Conservation (phyloP, 2,329 filamentous ascomycete species). For the Pyrenophora graminea region DNA sequence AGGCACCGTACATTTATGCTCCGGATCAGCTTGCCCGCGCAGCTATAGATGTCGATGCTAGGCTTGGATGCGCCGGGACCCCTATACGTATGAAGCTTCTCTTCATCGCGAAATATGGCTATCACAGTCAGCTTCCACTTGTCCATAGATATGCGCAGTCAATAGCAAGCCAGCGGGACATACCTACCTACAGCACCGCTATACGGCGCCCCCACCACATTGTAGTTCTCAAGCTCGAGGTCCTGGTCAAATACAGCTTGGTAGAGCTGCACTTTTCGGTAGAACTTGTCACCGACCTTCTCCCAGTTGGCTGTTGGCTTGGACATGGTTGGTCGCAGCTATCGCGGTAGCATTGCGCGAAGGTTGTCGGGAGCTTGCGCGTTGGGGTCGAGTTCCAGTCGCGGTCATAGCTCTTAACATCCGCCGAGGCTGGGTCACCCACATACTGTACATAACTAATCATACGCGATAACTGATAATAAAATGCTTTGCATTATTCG, state of each 20-base stretch:
- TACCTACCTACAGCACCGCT: constrained; percentile 84
- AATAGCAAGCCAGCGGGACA: constrained; percentile 11
- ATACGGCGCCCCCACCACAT: constrained; percentile 88
- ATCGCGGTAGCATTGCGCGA: constrained; percentile 26
- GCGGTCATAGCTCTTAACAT: constrained; percentile 16
- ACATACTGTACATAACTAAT: not conserved
- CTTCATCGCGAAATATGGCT: constrained; percentile 89
- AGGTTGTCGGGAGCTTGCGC: constrained; percentile 12
- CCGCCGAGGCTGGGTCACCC: constrained; percentile 3
- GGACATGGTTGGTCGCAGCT: constrained; percentile 35
- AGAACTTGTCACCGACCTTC: constrained; percentile 89
- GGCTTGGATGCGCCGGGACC: constrained; percentile 73
- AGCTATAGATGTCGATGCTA: constrained; percentile 92
- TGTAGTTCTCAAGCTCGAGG: constrained; percentile 91
- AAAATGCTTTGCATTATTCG: too few relatives aligned
- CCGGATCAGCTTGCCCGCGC: constrained; percentile 83
- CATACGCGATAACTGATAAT: not conserved
- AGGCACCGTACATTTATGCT: constrained; percentile 64
- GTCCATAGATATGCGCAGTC: constrained; percentile 1
- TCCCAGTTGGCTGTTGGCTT: constrained; percentile 90
- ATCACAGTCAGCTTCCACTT: constrained; percentile 34
- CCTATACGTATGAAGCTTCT: constrained; percentile 78
- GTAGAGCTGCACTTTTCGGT: constrained; percentile 92
- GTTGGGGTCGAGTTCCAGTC: not conserved
- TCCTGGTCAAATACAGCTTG: constrained; percentile 91